phyloP scores from a whole-genome alignment of 2,329 filamentous ascomycete species.

The Tympanopsis confertula region DNA sequence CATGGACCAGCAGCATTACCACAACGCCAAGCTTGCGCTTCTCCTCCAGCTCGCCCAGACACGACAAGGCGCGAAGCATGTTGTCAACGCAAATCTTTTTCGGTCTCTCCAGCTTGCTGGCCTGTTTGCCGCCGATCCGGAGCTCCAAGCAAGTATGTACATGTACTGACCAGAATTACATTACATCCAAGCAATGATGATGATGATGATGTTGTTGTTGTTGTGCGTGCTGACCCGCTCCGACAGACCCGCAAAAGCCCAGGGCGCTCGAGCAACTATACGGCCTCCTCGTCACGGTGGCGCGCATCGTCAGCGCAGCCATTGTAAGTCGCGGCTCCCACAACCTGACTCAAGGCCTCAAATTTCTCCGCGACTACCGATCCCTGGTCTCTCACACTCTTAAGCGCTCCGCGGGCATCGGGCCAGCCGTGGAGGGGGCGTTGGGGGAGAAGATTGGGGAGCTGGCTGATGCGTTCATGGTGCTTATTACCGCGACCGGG shows the following conservation, averaged over 20 bases:
- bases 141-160: constrained; percentile 61
- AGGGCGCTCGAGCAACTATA: constrained; percentile 73
- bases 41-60: constrained; percentile 77
- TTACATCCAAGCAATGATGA: too few species aligned
- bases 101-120: constrained; percentile 66
- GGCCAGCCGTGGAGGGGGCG: constrained; percentile 28
- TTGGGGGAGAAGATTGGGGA: constrained; percentile 58
- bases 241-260: constrained; percentile 49
- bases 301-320: constrained; percentile 71
- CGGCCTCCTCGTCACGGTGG: constrained; percentile 65
- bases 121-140: constrained; percentile 83
- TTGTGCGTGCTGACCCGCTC: constrained; percentile 10
- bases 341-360: constrained; percentile 68
- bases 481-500: constrained; percentile 69
- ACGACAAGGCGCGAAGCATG: constrained; percentile 68
- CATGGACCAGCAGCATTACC: constrained; percentile 34
- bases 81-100: constrained; percentile 85
- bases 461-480: constrained; percentile 73
- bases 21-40: constrained; percentile 66
- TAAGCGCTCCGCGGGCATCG: constrained; percentile 77
- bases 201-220: too few species aligned
- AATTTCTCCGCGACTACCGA: constrained; percentile 73
- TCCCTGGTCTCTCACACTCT: constrained; percentile 78
- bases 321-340: constrained; percentile 72
- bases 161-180: not conserved